Conservation (phyloP, 75 land plant species). For the Sequoiadendron giganteum region DNA sequence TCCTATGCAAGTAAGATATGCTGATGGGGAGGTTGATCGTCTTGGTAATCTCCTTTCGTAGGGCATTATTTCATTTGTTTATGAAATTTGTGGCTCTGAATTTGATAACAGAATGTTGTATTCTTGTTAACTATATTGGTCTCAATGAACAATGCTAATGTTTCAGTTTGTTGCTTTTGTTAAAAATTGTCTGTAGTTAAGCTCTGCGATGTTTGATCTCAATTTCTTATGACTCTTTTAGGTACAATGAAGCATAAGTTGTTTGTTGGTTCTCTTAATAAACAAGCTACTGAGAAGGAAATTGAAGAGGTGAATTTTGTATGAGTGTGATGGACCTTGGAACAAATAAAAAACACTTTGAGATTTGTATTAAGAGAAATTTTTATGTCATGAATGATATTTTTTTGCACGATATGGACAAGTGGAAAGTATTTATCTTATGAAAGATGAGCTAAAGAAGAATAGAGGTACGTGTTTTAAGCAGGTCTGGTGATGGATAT, state of each 20-base stretch:
- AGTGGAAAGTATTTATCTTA: constrained; percentile 92
- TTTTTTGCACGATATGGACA: constrained; percentile 86
- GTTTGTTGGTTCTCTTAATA: constrained; percentile 91
- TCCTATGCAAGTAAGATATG: constrained; percentile 95
- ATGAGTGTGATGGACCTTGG: not conserved
- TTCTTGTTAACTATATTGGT: not conserved
- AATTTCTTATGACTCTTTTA: constrained; percentile 11
- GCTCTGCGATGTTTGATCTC: not conserved
- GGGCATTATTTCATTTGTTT: not conserved
- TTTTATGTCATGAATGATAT: constrained; percentile 30
- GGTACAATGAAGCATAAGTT: constrained; percentile 85
- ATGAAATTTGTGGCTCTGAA: not conserved
- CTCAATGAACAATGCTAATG: no score
- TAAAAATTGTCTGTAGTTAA: not conserved
- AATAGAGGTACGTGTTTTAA: constrained; percentile 61
- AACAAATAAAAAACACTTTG: not conserved
- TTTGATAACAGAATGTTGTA: not conserved
- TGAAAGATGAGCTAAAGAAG: constrained; percentile 81
- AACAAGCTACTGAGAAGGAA: constrained; percentile 88
- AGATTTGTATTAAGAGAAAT: not conserved
- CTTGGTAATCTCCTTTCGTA: constrained; percentile 28
- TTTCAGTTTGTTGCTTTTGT: no score
- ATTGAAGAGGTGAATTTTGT: constrained; percentile 76
- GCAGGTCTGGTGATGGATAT: not conserved
- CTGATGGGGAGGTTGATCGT: constrained; percentile 94